These are phyloP conservation scores for Amyloporia xantha DNA, from an alignment of 768 basidiomycete species.

Conservation along the genomic window DNA sequence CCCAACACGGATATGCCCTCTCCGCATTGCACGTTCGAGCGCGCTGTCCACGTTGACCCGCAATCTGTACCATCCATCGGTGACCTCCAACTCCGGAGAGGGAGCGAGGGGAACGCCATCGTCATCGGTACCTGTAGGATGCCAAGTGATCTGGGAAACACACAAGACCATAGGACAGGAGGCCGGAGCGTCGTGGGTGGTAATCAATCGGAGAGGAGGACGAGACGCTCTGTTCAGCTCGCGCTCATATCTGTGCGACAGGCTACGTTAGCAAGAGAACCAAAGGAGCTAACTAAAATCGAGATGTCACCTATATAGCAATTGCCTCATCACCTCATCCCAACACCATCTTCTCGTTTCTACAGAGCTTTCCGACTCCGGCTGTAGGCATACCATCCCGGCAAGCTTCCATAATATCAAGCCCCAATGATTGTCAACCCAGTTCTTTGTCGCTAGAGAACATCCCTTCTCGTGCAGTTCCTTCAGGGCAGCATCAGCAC, in stretches of 20 bases:
- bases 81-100: constrained; percentile 77
- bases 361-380: constrained; percentile 44
- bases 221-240: constrained; percentile 75
- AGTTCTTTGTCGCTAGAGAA: constrained; percentile 58
- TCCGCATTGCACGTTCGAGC: constrained; percentile 60
- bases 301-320: constrained; percentile 73
- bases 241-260: constrained; percentile 75
- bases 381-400: constrained; percentile 72
- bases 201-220: constrained; percentile 74
- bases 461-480: constrained; percentile 56
- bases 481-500: constrained; percentile 47
- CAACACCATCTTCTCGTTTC: constrained; percentile 68
- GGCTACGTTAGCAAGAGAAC: background rate
- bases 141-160: constrained; percentile 66
- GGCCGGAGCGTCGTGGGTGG: constrained; percentile 77
- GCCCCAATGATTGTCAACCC: constrained; percentile 92
- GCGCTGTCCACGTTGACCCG: constrained; percentile 70
- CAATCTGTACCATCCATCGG: constrained; percentile 95
- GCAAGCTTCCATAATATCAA: constrained; percentile 94
- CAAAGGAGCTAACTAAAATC: background rate
- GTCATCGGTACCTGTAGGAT: constrained; percentile 30
- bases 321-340: constrained; percentile 73
- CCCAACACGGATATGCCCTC: constrained; percentile 65
- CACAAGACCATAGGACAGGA: constrained; percentile 80
- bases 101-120: constrained; percentile 32